Evolutionary conservation across 176 grass and related monocot species (phyloP).

Genomic region (Triticum dicoccoides): DNA sequence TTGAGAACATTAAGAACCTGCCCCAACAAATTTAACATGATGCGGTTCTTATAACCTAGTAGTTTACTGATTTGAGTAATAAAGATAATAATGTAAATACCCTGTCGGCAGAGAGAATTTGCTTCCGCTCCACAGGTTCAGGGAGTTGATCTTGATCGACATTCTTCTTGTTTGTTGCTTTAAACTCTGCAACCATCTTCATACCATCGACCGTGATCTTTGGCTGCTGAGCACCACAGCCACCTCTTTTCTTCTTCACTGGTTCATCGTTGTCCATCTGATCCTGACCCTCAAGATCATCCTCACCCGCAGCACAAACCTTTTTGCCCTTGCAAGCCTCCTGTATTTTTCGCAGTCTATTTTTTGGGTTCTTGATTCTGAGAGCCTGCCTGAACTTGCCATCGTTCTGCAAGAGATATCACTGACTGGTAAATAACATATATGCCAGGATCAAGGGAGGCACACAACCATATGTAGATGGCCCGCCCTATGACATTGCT

Average conservation of each 20-base stretch:
- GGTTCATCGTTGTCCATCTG: constrained; percentile 75
- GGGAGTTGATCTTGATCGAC: constrained; percentile 95
- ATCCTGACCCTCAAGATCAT: constrained; percentile 71
- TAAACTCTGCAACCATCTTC: constrained; percentile 98
- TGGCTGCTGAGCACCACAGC: constrained; percentile 95
- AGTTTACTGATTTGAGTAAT: not conserved
- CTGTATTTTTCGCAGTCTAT: constrained; percentile 85
- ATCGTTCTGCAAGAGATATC: constrained; percentile 59
- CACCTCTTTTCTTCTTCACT: constrained; percentile 85
- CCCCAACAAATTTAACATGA: constrained; percentile 8
- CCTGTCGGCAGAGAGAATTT: constrained; percentile 93
- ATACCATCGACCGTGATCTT: constrained; percentile 96
- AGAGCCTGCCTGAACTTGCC: constrained; percentile 89
- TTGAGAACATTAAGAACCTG: constrained; percentile 97
- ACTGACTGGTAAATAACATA: constrained; percentile 3
- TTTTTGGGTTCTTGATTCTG: constrained; percentile 86
- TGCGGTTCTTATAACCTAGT: not conserved
- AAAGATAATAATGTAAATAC: constrained; percentile 35
- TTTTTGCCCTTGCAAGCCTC: constrained; percentile 99
- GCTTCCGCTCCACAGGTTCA: constrained; percentile 88
- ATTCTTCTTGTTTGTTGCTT: constrained; percentile 81
- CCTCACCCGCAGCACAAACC: constrained; percentile 69
- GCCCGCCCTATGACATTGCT: not conserved
- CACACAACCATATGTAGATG: not conserved
- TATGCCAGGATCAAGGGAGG: not conserved